phyloP scores from a whole-genome alignment of 1,139 yeast genomes.

The Yamadazyma triangularis region DNA sequence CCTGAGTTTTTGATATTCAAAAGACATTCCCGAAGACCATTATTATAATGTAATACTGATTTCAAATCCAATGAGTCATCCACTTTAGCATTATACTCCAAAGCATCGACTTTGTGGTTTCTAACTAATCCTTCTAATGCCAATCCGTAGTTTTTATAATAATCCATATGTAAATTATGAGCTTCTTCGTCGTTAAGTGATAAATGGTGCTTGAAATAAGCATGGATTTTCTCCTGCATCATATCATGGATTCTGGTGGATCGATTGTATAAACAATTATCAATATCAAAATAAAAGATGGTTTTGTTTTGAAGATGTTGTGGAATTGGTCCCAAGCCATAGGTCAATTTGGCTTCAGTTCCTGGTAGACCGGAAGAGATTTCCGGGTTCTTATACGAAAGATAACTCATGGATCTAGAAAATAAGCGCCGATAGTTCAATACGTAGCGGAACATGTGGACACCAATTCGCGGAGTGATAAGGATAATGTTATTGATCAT shows the following conservation, averaged over 20 bases:
- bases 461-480: too few relatives aligned
- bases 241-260: slow-evolving; percentile 74
- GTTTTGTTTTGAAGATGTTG: slow-evolving; percentile 22
- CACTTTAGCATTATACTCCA: slow-evolving; percentile 81
- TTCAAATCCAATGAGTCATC: slow-evolving; percentile 92
- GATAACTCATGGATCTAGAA: too few relatives aligned
- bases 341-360: slow-evolving; percentile 34
- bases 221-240: slow-evolving; percentile 83
- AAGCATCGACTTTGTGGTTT: slow-evolving; percentile 77
- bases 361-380: slow-evolving; percentile 22
- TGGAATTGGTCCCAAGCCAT: slow-evolving; percentile 46
- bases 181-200: slow-evolving; percentile 73
- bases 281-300: slow-evolving; percentile 87
- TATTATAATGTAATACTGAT: slow-evolving; percentile 60
- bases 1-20: slow-evolving; percentile 36
- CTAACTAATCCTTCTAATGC: slow-evolving; percentile 86
- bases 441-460: too few relatives aligned
- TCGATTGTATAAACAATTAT: slow-evolving; percentile 79
- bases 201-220: slow-evolving; percentile 67
- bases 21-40: slow-evolving; percentile 48
- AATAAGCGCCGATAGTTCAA: too few relatives aligned
- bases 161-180: slow-evolving; percentile 59
- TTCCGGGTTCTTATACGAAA: slow-evolving; percentile 22
- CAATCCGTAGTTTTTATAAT: slow-evolving; percentile 83
- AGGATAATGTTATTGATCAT: too few relatives aligned